Percentiles rank a stretch among this genome's conserved stretches.
Evolutionary conservation across 306 rosid genomes (phyloP).

Genomic region (Inga leiocalycina): DNA sequence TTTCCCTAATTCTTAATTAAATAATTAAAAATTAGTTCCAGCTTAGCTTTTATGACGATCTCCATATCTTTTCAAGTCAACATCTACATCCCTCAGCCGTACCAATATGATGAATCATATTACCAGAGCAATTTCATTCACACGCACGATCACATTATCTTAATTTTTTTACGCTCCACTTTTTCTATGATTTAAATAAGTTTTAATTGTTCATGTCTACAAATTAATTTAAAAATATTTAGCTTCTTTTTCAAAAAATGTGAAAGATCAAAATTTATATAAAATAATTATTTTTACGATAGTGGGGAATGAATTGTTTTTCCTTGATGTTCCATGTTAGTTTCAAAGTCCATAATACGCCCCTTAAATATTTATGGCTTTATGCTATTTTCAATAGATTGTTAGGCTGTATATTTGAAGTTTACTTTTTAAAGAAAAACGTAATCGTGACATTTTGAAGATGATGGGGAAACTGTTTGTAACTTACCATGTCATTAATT

Average conservation of each 20-base stretch:
- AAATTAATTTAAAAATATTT: neutral
- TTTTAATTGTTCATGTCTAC: neutral
- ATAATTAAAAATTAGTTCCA: no score
- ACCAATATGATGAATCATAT: neutral
- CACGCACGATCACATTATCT: neutral
- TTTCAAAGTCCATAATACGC: neutral
- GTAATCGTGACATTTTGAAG: neutral
- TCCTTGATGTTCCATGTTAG: neutral
- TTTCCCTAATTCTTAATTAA: no score
- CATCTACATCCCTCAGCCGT: neutral
- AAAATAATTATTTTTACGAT: no score
- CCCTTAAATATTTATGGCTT: neutral
- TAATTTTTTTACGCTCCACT: neutral
- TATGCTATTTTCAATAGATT: neutral
- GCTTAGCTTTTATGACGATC: constrained; percentile 33
- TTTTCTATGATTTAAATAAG: neutral
- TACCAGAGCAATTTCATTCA: neutral
- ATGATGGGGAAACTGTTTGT: neutral
- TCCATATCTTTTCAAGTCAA: constrained; percentile 30
- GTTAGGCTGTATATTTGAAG: neutral
- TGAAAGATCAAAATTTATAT: neutral
- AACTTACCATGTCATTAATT: constrained; percentile 2
- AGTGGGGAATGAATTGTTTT: neutral
- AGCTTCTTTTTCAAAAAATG: neutral
- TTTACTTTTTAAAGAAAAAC: neutral